Percentiles rank a stretch among this genome's conserved stretches.
Conservation (phyloP, 1,284 basidiomycete species). For the Sanghuangporus baumii region DNA sequence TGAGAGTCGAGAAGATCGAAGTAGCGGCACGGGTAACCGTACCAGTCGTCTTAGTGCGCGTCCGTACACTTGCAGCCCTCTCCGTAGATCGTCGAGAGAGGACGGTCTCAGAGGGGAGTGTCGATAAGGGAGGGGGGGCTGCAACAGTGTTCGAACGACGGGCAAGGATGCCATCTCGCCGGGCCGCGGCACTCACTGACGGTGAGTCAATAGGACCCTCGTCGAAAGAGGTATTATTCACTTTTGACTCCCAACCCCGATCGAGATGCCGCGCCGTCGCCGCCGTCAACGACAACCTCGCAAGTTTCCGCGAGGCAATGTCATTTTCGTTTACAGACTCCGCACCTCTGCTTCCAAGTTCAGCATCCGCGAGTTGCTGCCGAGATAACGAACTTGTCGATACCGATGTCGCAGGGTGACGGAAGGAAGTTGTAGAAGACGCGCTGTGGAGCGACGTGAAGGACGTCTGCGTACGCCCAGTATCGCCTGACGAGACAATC, state of each 20-base stretch:
- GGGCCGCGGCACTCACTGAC: conserved; percentile 2
- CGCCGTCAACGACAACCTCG: conserved; percentile 1
- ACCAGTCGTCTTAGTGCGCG: conserved; percentile 44
- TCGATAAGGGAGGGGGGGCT: conserved; percentile 54
- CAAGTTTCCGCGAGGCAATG: neutral
- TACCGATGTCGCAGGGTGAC: neutral
- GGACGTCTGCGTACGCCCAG: conserved; percentile 10
- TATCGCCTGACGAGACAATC: conserved; percentile 33
- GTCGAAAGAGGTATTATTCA: neutral
- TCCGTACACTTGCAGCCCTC: conserved; percentile 29
- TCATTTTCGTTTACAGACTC: conserved; percentile 4
- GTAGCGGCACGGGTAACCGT: conserved; percentile 44
- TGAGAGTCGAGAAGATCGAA: conserved; percentile 32
- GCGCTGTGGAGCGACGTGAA: conserved; percentile 14
- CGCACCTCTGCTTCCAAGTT: neutral
- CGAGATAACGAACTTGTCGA: neutral
- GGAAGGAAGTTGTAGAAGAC: conserved; percentile 10
- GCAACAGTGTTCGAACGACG: conserved; percentile 29
- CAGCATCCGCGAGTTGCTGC: conserved; percentile 2
- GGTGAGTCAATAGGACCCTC: conserved; percentile 8
- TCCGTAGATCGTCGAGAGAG: conserved; percentile 29
- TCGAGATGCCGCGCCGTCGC: conserved; percentile 3
- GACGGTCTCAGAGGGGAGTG: conserved; percentile 51
- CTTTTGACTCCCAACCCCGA: neutral
- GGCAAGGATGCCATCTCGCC: neutral